phyloP scores from a whole-genome alignment of 768 basidiomycete genomes.

The Phylloporus sp. region DNA sequence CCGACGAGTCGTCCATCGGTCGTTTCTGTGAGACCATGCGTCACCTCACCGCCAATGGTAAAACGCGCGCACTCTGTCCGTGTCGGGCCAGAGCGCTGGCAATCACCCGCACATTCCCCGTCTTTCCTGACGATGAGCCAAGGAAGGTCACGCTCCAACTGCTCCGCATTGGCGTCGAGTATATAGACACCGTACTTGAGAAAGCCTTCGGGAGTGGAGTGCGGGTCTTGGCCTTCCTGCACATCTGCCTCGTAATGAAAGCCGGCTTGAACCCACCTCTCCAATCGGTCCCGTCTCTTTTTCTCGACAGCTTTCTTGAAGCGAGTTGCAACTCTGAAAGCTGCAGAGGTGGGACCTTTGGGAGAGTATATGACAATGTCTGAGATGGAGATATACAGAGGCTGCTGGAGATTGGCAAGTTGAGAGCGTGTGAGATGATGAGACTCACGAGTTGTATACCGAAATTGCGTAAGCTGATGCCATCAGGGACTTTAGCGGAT shows the following conservation, averaged over 20 bases:
- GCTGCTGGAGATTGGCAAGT: constrained; percentile 39
- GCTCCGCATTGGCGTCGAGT: constrained; percentile 27
- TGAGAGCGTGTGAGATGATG: not conserved
- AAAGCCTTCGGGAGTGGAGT: constrained; percentile 25
- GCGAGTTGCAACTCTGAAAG: constrained; percentile 58
- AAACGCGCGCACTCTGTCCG: not conserved
- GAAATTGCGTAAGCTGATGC: constrained; percentile 82
- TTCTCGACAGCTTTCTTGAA: constrained; percentile 61
- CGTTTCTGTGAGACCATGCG: constrained; percentile 28
- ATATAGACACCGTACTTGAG: constrained; percentile 31
- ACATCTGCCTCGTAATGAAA: constrained; percentile 5
- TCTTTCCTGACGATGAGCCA: constrained; percentile 30
- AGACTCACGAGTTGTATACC: constrained; percentile 80
- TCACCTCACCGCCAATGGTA: not conserved
- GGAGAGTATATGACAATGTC: constrained; percentile 89
- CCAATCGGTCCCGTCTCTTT: constrained; percentile 50
- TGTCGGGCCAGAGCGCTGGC: constrained; percentile 8
- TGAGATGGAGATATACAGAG: constrained; percentile 83
- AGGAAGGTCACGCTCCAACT: constrained; percentile 25
- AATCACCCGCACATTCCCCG: constrained; percentile 20
- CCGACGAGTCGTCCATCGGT: constrained; percentile 27
- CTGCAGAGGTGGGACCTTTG: constrained; percentile 49
- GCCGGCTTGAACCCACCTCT: constrained; percentile 18
- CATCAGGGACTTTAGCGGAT: constrained; percentile 70
- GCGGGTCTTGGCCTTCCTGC: constrained; percentile 16